Percentiles rank a stretch among this genome's conserved stretches.
Conservation (phyloP, 169 alveolate genomes). For the Plasmodium inui region DNA sequence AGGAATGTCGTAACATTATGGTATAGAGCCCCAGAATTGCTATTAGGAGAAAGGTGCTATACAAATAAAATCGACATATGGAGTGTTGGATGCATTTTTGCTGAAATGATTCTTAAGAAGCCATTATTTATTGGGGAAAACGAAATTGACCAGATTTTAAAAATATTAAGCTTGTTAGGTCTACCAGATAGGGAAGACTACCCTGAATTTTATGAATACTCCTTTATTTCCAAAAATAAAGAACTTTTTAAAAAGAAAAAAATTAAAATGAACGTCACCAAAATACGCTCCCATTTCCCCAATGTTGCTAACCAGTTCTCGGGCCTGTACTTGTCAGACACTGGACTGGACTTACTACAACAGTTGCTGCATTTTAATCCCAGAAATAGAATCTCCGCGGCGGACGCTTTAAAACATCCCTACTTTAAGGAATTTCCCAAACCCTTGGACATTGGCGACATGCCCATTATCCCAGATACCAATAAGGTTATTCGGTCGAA, state of each 20-base stretch:
- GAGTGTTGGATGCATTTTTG: conserved; percentile 97
- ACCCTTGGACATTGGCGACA: conserved; percentile 52
- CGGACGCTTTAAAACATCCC: conserved; percentile 95
- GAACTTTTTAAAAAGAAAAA: conserved; percentile 75
- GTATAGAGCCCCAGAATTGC: conserved; percentile 98
- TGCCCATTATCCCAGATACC: conserved; percentile 64
- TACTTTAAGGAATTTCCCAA: conserved; percentile 78
- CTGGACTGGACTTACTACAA: conserved; percentile 93
- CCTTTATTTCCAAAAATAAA: conserved; percentile 75
- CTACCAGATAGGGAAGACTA: conserved; percentile 88
- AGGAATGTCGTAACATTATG: conserved; percentile 97
- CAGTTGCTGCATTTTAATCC: conserved; percentile 95
- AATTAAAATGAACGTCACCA: conserved; percentile 79
- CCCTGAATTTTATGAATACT: conserved; percentile 81
- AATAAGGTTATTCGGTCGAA: conserved; percentile 55
- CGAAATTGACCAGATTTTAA: conserved; percentile 90
- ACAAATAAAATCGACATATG: conserved; percentile 97
- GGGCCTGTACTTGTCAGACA: conserved; percentile 88
- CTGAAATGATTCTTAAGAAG: conserved; percentile 89
- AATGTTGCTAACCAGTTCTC: conserved; percentile 70
- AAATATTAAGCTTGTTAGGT: conserved; percentile 93
- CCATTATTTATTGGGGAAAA: conserved; percentile 92
- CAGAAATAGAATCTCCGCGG: conserved; percentile 93
- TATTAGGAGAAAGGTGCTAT: conserved; percentile 94
- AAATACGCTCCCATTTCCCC: conserved; percentile 66